Conservation (phyloP, 257 asterid species). For the Handroanthus guayacan region DNA sequence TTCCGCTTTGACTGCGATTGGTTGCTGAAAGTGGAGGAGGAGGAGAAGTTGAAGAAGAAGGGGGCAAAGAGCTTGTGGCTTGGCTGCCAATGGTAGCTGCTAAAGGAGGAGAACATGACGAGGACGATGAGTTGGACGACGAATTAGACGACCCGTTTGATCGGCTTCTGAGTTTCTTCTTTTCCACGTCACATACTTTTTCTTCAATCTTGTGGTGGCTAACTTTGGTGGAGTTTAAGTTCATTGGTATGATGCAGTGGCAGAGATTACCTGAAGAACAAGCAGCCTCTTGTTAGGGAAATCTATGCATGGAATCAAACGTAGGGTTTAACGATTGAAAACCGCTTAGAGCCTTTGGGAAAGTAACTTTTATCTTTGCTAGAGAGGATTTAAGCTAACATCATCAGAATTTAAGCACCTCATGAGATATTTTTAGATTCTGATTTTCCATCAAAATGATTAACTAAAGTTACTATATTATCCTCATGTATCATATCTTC, state of each 20-base stretch:
- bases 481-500: too few relatives aligned
- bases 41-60: slow-evolving; percentile 50
- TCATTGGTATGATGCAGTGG: slow-evolving; percentile 75
- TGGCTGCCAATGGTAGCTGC: slow-evolving; percentile 35
- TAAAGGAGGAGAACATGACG: slow-evolving; percentile 51
- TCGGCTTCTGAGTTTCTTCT: slow-evolving; percentile 56
- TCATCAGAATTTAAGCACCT: too few relatives aligned
- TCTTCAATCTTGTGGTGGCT: slow-evolving; percentile 63
- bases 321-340: neutral
- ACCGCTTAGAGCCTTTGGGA: too few relatives aligned
- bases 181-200: slow-evolving; percentile 56
- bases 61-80: neutral
- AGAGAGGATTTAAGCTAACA: too few relatives aligned
- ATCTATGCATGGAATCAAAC: neutral
- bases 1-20: slow-evolving; percentile 23
- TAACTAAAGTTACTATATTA: too few relatives aligned
- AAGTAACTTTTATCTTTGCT: too few relatives aligned
- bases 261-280: slow-evolving; percentile 60
- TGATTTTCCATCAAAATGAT: too few relatives aligned
- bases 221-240: slow-evolving; percentile 62
- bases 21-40: slow-evolving; percentile 48
- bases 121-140: slow-evolving; percentile 52
- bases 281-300: neutral
- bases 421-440: too few relatives aligned
- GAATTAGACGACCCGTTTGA: slow-evolving; percentile 46